phyloP scores from a whole-genome alignment of 768 basidiomycete genomes.

The Suillus fuscotomentosus region DNA sequence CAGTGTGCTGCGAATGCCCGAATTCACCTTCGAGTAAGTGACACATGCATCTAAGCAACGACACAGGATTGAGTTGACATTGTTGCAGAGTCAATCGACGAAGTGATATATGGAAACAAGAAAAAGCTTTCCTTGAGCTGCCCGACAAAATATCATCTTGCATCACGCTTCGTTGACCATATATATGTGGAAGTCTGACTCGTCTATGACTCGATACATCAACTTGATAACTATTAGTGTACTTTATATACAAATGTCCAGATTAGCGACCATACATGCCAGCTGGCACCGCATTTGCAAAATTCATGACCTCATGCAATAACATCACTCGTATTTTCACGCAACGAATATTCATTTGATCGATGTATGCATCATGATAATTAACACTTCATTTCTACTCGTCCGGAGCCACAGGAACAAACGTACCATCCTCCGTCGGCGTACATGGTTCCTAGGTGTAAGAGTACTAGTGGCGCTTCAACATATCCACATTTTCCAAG shows the following conservation, averaged over 20 bases:
- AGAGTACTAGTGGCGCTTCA: background rate
- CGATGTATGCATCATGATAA: background rate
- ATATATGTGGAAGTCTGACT: background rate
- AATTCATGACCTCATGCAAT: background rate
- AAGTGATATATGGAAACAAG: background rate
- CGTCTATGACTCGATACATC: background rate
- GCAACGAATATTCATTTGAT: background rate
- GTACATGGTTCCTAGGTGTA: background rate
- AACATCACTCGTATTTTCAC: background rate
- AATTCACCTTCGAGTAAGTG: background rate
- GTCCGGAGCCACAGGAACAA: background rate
- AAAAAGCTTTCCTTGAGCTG: background rate
- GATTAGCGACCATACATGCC: background rate
- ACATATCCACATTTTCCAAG: background rate
- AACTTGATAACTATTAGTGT: background rate
- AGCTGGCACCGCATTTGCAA: background rate
- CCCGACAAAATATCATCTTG: background rate
- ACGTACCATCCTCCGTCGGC: background rate
- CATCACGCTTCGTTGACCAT: background rate
- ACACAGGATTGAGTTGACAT: background rate
- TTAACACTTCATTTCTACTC: background rate
- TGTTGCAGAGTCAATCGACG: background rate
- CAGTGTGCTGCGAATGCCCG: background rate
- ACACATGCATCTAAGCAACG: background rate
- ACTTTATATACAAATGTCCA: background rate